Conservation (phyloP, 2,329 filamentous ascomycete genomes). For the Nemania serpens region DNA sequence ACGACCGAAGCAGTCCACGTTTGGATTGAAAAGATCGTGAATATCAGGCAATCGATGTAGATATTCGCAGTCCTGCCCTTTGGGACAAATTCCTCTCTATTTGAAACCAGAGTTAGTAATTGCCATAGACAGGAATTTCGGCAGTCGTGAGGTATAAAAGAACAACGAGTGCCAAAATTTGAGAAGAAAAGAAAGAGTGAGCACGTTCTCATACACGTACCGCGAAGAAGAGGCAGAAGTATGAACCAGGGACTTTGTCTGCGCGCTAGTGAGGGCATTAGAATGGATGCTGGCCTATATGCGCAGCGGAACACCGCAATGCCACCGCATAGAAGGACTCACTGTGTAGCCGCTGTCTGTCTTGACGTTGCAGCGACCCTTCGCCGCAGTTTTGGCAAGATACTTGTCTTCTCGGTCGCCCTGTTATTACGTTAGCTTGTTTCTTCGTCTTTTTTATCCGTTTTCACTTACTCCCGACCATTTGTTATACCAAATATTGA, state of each 20-base stretch:
- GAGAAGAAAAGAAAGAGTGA: neutral
- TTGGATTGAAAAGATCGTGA: slow-evolving; percentile 89
- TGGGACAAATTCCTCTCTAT: slow-evolving; percentile 73
- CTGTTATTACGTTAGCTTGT: no score
- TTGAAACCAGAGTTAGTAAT: slow-evolving; percentile 3
- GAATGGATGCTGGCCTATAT: no score
- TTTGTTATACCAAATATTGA: slow-evolving; percentile 98
- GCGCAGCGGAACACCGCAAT: no score
- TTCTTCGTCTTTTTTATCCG: no score
- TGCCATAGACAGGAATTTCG: neutral
- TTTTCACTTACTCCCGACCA: slow-evolving; percentile 68
- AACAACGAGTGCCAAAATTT: no score
- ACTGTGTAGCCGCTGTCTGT: slow-evolving; percentile 76
- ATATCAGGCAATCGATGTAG: slow-evolving; percentile 85
- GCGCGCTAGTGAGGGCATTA: slow-evolving; percentile 51
- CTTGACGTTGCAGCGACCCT: slow-evolving; percentile 84
- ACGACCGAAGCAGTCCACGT: slow-evolving; percentile 91
- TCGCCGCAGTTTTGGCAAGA: slow-evolving; percentile 78
- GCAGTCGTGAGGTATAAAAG: no score
- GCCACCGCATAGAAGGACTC: no score
- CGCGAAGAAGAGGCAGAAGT: slow-evolving; percentile 92
- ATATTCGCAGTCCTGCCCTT: slow-evolving; percentile 92
- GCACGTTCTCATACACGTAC: slow-evolving; percentile 3
- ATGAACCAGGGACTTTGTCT: slow-evolving; percentile 77
- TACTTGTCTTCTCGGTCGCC: slow-evolving; percentile 94